phyloP scores from a whole-genome alignment of 768 basidiomycete genomes.

The Mycena vulgaris region DNA sequence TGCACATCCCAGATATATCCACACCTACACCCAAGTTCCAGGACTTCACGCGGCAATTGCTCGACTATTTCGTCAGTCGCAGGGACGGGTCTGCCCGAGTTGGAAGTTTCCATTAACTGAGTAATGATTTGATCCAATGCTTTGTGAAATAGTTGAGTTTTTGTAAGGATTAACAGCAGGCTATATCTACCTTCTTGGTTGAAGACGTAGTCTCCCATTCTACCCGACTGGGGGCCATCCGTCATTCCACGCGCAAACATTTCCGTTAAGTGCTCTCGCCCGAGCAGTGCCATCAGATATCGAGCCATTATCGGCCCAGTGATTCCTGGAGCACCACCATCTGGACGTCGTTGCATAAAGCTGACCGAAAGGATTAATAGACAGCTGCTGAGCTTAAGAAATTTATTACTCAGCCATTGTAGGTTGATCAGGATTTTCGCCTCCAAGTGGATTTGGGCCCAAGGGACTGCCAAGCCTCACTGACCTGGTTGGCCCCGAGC shows the following conservation, averaged over 20 bases:
- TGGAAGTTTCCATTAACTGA: conserved; percentile 89
- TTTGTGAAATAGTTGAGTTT: conserved; percentile 45
- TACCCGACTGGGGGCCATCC: conserved; percentile 62
- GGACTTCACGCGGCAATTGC: conserved; percentile 75
- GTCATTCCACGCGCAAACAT: conserved; percentile 57
- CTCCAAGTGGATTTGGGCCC: conserved; percentile 34
- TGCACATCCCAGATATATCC: background rate
- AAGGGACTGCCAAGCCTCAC: conserved; percentile 56
- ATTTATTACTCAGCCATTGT: conserved; percentile 69
- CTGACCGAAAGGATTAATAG: conserved; percentile 43
- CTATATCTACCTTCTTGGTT: conserved; percentile 81
- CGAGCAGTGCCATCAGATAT: conserved; percentile 77
- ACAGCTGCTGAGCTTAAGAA: background rate
- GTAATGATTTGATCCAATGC: conserved; percentile 90
- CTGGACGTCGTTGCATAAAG: conserved; percentile 52
- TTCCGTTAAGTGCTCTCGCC: conserved; percentile 62
- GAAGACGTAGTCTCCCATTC: conserved; percentile 94
- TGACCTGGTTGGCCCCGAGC: conserved; percentile 47
- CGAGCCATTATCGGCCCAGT: conserved; percentile 79
- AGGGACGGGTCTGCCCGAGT: conserved; percentile 82
- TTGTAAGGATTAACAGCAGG: background rate
- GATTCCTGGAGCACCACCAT: conserved; percentile 60
- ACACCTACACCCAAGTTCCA: conserved; percentile 75
- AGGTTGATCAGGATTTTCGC: conserved; percentile 50
- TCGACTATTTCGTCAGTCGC: conserved; percentile 86